A percentile compares a stretch with the other conserved stretches of the same genome.
Evolutionary conservation across 75 land plant genomes (phyloP).

Genomic region (Pseudotsuga menziesii): DNA sequence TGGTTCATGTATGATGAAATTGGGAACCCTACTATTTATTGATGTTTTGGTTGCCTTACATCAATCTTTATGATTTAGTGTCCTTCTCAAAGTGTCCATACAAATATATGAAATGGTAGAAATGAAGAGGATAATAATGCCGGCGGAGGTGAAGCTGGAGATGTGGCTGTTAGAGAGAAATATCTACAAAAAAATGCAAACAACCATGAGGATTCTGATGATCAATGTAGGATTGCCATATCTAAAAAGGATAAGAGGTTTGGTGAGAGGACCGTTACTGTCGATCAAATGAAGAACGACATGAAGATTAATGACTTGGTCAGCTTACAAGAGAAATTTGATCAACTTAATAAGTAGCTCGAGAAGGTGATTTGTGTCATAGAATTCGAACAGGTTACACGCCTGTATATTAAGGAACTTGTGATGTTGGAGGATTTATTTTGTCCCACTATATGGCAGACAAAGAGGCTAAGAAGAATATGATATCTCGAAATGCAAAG

Average conservation of each 20-base stretch:
- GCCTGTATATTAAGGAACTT: conserved; percentile 74
- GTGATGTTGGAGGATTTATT: conserved; percentile 86
- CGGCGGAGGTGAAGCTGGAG: conserved; percentile 23
- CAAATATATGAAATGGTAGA: no score
- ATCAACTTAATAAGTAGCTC: conserved; percentile 85
- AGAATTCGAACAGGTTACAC: conserved; percentile 59
- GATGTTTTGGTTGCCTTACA: no score
- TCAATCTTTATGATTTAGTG: no score
- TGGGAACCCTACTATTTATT: no score
- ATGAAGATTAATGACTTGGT: conserved; percentile 97
- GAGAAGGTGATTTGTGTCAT: conserved; percentile 83
- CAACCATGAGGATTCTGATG: conserved; percentile 72
- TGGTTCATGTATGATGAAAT: no score
- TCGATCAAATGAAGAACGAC: conserved; percentile 86
- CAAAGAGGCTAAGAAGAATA: conserved; percentile 89
- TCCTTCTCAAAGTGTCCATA: no score
- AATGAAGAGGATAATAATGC: conserved; percentile 1
- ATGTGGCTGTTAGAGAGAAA: conserved; percentile 20
- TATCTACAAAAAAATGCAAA: conserved; percentile 25
- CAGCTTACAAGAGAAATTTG: conserved; percentile 83
- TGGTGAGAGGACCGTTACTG: conserved; percentile 63
- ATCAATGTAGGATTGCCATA: conserved; percentile 58
- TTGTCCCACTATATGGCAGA: conserved; percentile 57
- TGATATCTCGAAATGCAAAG: conserved; percentile 85
- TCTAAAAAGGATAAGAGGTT: conserved; percentile 81